Percentiles rank a stretch among this genome's conserved stretches.
Conservation (phyloP, 2,329 filamentous ascomycete species). For the Dothiorella sarmentorum region DNA sequence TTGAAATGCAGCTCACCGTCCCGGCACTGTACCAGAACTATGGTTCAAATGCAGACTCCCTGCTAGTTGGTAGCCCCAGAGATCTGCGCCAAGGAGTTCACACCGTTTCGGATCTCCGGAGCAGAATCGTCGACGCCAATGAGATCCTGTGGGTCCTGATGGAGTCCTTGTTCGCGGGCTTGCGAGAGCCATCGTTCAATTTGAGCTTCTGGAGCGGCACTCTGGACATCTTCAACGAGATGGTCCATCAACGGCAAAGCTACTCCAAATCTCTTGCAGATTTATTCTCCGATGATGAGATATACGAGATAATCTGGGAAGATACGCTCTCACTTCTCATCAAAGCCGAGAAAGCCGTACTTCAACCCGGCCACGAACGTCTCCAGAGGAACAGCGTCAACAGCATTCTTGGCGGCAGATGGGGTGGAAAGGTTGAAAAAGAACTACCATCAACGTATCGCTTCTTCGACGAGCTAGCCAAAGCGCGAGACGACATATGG, state of each 20-base stretch:
- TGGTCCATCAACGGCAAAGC: not conserved
- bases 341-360: constrained; percentile 24
- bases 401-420: not conserved
- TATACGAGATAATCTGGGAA: constrained; percentile 27
- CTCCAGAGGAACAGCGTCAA: constrained; percentile 19
- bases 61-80: not conserved
- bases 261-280: constrained; percentile 20
- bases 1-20: not conserved
- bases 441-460: constrained; percentile 25
- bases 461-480: constrained; percentile 38
- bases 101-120: constrained; percentile 16
- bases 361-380: constrained; percentile 22
- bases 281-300: constrained; percentile 20
- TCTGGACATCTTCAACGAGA: not conserved
- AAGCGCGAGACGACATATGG: constrained; percentile 34
- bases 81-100: not conserved
- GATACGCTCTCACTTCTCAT: constrained; percentile 29
- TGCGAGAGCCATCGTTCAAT: constrained; percentile 34
- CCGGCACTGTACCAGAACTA: not conserved
- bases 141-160: constrained; percentile 28
- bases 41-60: not conserved
- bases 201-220: no score
- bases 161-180: constrained; percentile 28
- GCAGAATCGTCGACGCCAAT: constrained; percentile 29
- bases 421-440: constrained; percentile 19